Conservation (phyloP, 495 filamentous ascomycete genomes). For the Trichoderma parareesei region DNA sequence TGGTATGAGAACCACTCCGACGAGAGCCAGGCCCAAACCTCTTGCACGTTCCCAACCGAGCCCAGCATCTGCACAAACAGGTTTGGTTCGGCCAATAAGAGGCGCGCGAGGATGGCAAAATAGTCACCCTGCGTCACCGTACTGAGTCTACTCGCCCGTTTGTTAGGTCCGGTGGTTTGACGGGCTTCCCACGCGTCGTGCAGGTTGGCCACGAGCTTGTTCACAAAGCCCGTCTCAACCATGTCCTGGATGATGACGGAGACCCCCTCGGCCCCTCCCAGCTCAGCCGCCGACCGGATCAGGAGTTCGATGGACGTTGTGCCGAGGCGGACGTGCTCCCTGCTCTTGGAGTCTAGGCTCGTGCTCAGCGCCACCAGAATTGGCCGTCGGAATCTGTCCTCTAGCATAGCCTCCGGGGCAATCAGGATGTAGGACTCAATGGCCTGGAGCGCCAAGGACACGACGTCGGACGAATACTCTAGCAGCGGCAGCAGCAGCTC, state of each 20-base stretch:
- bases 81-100: conserved; percentile 60
- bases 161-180: conserved; percentile 69
- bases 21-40: conserved; percentile 64
- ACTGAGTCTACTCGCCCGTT: conserved; percentile 52
- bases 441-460: conserved; percentile 53
- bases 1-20: conserved; percentile 85
- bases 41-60: conserved; percentile 28
- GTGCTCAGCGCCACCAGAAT: conserved; percentile 50
- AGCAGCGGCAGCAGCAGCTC: conserved; percentile 63
- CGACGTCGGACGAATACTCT: conserved; percentile 47
- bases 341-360: conserved; percentile 51
- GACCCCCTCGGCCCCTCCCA: conserved; percentile 61
- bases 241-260: conserved; percentile 59
- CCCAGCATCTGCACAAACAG: conserved; percentile 54
- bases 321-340: conserved; percentile 57
- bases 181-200: conserved; percentile 62
- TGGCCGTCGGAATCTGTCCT: conserved; percentile 48
- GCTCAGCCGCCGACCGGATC: conserved; percentile 56
- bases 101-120: conserved; percentile 70
- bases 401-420: conserved; percentile 66
- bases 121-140: conserved; percentile 72
- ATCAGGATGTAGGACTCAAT: conserved; percentile 71
- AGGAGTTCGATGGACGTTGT: conserved; percentile 62
- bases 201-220: conserved; percentile 60
- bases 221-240: conserved; percentile 56